Base-by-base conservation (phyloP, 2,329 filamentous ascomycete genomes). In the Cordyceps fumosorosea region DNA sequence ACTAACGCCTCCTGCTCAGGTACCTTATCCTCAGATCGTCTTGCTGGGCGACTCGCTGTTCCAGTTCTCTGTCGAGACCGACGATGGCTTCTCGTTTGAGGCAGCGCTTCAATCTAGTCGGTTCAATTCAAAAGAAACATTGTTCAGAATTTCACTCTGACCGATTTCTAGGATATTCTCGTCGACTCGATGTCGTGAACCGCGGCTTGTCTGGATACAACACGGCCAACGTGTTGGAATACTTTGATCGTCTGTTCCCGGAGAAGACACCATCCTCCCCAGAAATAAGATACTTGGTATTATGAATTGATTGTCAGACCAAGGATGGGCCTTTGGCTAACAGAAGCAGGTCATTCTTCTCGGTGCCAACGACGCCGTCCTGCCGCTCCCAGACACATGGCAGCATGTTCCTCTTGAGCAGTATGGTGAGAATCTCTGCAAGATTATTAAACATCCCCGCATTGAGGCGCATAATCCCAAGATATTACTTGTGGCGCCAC, bases 21-120 rank as follows among this genome's bases (percentile, higher is more conserved):
- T 74, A 47, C 77, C 83, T 1, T 89, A 89, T 69, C 86, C 88
- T 55, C 90, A 93, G 70, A 80, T 93, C 68, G 80, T 98, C 65
- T 84, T 98, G 26, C 89, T 98, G 65, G 93, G 93, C 60, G 95
- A 98, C 76, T 96, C 91, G 37, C 88, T 98, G 65, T 88, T 93
- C 55, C 87, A 98, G 70, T 79, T 82, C 48, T 83, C 86, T 2
- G 83, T 83, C 65, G 79, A 81, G 42, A 78, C 86, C 55, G 75
- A 82, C 12, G 77, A 84, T 62, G 90, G 89, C 18, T 93, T 93
- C 74, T 90, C 83, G 0, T 90, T 96, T 68, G 85, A 87, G 63
- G 84, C 89, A 24, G 86, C 84, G 18, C 77, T 96, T 3, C 86
- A 92, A 71, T 76, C 84, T 67, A 82, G 89, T 91, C 16, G 44